Evolutionary conservation across 768 basidiomycete species (phyloP).

Genomic region (Agrocybe chaxingu): DNA sequence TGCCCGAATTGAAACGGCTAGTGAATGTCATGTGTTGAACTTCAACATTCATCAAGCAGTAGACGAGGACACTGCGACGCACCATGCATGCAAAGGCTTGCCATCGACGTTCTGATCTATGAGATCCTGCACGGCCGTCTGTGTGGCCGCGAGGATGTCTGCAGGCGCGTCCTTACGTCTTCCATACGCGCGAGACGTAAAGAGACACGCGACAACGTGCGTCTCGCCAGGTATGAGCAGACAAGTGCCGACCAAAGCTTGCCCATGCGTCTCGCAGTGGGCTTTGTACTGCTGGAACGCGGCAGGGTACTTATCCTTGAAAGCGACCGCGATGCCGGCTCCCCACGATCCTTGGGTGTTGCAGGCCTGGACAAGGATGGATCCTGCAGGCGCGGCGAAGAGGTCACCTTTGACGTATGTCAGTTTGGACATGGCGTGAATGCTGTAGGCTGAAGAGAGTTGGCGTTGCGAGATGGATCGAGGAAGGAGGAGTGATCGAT

Average conservation of each 20-base stretch:
- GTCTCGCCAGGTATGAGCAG: constrained; percentile 30
- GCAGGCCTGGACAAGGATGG: constrained; percentile 40
- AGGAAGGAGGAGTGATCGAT: too few relatives aligned
- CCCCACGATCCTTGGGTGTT: constrained; percentile 40
- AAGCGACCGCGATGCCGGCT: constrained; percentile 33
- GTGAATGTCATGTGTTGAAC: neutral
- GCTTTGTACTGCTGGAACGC: constrained; percentile 31
- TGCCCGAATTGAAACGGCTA: constrained; percentile 42
- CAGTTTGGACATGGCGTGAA: constrained; percentile 13
- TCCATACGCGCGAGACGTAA: constrained; percentile 38
- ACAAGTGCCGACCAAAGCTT: constrained; percentile 33
- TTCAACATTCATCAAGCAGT: neutral
- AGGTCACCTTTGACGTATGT: constrained; percentile 31
- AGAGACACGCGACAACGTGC: constrained; percentile 38
- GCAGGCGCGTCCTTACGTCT: constrained; percentile 31
- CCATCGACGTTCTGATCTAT: constrained; percentile 27
- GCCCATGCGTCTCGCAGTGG: constrained; percentile 25
- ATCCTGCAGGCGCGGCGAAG: constrained; percentile 30
- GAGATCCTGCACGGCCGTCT: constrained; percentile 29
- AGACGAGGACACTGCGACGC: constrained; percentile 7
- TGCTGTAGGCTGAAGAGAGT: neutral
- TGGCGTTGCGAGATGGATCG: neutral
- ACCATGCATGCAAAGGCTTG: constrained; percentile 38
- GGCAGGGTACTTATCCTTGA: constrained; percentile 30
- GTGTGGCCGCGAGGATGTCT: constrained; percentile 34